phyloP scores from a whole-genome alignment of 176 grass and related monocot species.

The Musa acuminata region DNA sequence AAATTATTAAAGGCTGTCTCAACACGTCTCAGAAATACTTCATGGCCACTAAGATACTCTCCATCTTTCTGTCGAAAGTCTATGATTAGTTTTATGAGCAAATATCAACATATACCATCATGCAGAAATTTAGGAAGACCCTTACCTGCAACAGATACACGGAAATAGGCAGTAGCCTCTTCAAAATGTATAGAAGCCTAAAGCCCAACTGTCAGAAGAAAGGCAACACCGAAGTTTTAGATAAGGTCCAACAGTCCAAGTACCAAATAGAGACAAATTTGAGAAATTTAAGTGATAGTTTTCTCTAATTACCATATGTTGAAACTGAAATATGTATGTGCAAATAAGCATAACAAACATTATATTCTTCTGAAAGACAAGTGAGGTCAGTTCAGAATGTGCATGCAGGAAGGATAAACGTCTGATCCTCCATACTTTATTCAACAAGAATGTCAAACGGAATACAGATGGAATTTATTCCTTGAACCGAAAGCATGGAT shows the following conservation, averaged over 20 bases:
- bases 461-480: no score
- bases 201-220: constrained; percentile 64
- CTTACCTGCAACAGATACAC: constrained; percentile 72
- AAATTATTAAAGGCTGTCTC: constrained; percentile 62
- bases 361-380: no score
- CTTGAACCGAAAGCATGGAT: no score
- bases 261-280: background rate
- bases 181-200: constrained; percentile 83
- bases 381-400: no score
- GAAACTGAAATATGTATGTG: background rate
- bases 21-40: constrained; percentile 71
- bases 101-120: constrained; percentile 20
- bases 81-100: constrained; percentile 22
- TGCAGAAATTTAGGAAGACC: constrained; percentile 19
- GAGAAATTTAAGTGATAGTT: background rate
- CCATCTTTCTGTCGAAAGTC: constrained; percentile 67
- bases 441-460: no score
- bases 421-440: no score
- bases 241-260: constrained; percentile 1
- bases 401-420: no score
- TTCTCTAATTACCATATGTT: background rate
- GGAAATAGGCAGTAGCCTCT: constrained; percentile 63
- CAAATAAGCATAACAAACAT: no score
- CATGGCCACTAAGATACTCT: constrained; percentile 68
- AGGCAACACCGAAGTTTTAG: background rate